phyloP scores from a whole-genome alignment of 2,329 filamentous ascomycete genomes.

The Cephalotrichum gorgonifer region DNA sequence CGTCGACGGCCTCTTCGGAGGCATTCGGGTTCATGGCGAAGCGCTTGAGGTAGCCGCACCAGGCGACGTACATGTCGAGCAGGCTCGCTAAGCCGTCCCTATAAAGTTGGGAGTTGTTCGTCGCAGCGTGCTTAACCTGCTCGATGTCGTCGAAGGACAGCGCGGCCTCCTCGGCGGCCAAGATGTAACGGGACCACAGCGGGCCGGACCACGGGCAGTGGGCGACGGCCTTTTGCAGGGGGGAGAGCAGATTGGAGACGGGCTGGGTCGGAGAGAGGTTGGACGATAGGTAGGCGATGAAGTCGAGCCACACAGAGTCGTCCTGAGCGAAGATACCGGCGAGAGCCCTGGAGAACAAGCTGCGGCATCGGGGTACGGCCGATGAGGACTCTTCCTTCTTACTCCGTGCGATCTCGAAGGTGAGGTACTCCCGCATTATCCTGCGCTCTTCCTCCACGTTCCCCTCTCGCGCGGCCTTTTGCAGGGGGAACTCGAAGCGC shows the following conservation, averaged over 20 bases:
- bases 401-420: constrained; percentile 66
- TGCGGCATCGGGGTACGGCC: constrained; percentile 35
- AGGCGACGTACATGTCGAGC: constrained; percentile 83
- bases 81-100: constrained; percentile 79
- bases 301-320: constrained; percentile 72
- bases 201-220: constrained; percentile 91
- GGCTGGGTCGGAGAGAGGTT: constrained; percentile 26
- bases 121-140: constrained; percentile 84
- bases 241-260: constrained; percentile 43
- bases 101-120: constrained; percentile 74
- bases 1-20: constrained; percentile 73
- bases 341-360: constrained; percentile 72
- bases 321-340: constrained; percentile 60
- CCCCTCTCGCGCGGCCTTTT: constrained; percentile 42
- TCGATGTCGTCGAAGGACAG: constrained; percentile 73
- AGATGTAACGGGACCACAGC: constrained; percentile 82
- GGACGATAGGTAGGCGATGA: constrained; percentile 62
- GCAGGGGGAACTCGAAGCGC: constrained; percentile 56
- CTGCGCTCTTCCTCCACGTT: constrained; percentile 44
- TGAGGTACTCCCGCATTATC: constrained; percentile 59
- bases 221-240: constrained; percentile 70
- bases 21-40: constrained; percentile 66
- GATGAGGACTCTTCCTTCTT: constrained; percentile 31
- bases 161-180: constrained; percentile 71
- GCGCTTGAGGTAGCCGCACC: constrained; percentile 89